phyloP scores from a whole-genome alignment of 306 rosid genomes.

The Cotoneaster glaucophyllus region DNA sequence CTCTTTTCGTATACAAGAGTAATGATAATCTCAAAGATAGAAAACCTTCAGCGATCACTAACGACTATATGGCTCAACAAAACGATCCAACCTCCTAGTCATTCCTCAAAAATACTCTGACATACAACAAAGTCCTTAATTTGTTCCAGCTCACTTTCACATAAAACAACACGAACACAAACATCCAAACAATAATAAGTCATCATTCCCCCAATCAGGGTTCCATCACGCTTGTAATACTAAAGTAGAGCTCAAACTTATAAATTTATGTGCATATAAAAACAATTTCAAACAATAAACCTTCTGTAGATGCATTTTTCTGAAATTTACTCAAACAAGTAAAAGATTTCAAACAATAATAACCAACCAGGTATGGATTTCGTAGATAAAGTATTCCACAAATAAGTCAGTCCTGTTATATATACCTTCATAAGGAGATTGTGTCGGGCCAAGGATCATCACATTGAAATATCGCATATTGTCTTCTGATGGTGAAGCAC shows the following conservation, averaged over 20 bases:
- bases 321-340: not conserved
- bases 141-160: not conserved
- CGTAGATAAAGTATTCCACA: not conserved
- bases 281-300: not conserved
- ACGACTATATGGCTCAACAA: not conserved
- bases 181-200: not conserved
- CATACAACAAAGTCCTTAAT: not conserved
- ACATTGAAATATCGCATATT: conserved; percentile 96
- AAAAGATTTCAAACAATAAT: not conserved
- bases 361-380: not conserved
- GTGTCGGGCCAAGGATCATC: conserved; percentile 97
- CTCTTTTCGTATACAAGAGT: not conserved
- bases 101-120: not conserved
- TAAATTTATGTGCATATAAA: not conserved
- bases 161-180: not conserved
- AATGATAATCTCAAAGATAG: not conserved
- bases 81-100: not conserved
- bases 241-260: not conserved
- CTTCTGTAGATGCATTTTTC: not conserved
- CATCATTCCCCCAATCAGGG: not conserved
- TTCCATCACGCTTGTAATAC: not conserved
- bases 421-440: conserved; percentile 93
- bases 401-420: not conserved
- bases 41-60: not conserved
- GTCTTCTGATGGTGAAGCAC: conserved; percentile 96